Evolutionary conservation across 1,139 yeast genomes (phyloP).

Genomic region (Diutina neorugosa): DNA sequence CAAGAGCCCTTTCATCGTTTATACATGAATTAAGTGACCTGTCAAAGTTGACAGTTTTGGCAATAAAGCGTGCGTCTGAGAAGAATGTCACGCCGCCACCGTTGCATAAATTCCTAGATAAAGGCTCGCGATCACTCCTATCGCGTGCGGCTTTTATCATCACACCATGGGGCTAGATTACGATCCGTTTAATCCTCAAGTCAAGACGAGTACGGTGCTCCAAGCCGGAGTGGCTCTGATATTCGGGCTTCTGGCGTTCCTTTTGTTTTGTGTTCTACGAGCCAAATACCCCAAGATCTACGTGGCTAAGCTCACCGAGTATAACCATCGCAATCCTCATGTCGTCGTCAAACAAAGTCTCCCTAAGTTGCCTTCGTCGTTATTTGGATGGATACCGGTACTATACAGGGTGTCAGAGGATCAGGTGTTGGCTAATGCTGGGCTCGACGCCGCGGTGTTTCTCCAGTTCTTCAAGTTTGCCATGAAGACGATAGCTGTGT

Average conservation of each 20-base stretch:
- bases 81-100: neutral
- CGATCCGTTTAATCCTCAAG: slow-evolving; percentile 4
- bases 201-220: slow-evolving; percentile 3
- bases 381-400: slow-evolving; percentile 73
- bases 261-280: slow-evolving; percentile 52
- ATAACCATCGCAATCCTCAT: slow-evolving; percentile 33
- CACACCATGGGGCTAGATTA: slow-evolving; percentile 1
- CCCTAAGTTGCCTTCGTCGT: slow-evolving; percentile 5
- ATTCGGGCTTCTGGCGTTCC: slow-evolving; percentile 52
- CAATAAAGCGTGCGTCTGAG: neutral
- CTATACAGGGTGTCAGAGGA: slow-evolving; percentile 56
- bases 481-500: slow-evolving; percentile 44
- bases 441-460: slow-evolving; percentile 86
- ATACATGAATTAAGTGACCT: too few species aligned
- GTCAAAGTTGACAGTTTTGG: neutral
- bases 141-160: neutral
- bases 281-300: slow-evolving; percentile 61
- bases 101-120: neutral
- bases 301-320: slow-evolving; percentile 39
- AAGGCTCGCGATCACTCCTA: neutral
- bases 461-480: slow-evolving; percentile 72
- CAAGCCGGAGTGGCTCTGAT: slow-evolving; percentile 51
- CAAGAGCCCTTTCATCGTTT: too few species aligned
- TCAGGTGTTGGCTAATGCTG: slow-evolving; percentile 79
- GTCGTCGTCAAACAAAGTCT: slow-evolving; percentile 8